phyloP scores from a whole-genome alignment of 768 basidiomycete genomes.

The Mycena rosella region DNA sequence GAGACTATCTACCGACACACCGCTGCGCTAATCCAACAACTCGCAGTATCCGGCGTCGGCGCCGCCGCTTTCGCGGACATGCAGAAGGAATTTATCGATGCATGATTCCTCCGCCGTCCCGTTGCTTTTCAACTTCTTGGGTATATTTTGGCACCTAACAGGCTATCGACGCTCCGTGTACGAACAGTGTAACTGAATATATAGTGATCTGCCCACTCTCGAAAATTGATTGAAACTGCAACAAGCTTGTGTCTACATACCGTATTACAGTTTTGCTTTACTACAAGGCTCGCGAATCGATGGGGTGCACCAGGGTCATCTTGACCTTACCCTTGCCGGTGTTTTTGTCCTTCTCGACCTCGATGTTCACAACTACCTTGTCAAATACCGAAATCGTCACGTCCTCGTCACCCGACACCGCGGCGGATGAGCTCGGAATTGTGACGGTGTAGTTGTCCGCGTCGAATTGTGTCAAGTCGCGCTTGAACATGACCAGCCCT shows the following conservation, averaged over 20 bases:
- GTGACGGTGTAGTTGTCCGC: conserved; percentile 90
- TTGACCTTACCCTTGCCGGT: conserved; percentile 92
- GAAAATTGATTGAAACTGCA: no score
- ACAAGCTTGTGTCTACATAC: not conserved
- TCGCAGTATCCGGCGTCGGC: conserved; percentile 80
- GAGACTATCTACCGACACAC: conserved; percentile 86
- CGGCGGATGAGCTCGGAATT: conserved; percentile 60
- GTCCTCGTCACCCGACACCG: conserved; percentile 47
- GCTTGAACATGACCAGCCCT: conserved; percentile 95
- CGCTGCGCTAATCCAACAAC: conserved; percentile 73
- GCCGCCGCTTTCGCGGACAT: conserved; percentile 87
- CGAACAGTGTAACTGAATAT: conserved; percentile 33
- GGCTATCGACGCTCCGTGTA: conserved; percentile 23
- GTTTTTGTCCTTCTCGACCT: conserved; percentile 95
- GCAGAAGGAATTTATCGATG: conserved; percentile 77
- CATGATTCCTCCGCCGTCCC: conserved; percentile 34
- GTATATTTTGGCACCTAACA: conserved; percentile 23
- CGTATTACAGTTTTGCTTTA: conserved; percentile 5
- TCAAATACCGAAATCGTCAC: conserved; percentile 90
- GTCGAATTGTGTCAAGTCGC: conserved; percentile 84
- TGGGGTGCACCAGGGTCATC: conserved; percentile 80
- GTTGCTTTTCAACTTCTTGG: conserved; percentile 9
- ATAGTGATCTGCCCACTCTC: conserved; percentile 18
- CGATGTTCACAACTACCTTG: conserved; percentile 90
- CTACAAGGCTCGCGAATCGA: conserved; percentile 65